Evolutionary conservation across 2,329 filamentous ascomycete genomes (phyloP), one percentile per base, ranked within the genome.

Genomic region (Colletotrichum sp.): DNA sequence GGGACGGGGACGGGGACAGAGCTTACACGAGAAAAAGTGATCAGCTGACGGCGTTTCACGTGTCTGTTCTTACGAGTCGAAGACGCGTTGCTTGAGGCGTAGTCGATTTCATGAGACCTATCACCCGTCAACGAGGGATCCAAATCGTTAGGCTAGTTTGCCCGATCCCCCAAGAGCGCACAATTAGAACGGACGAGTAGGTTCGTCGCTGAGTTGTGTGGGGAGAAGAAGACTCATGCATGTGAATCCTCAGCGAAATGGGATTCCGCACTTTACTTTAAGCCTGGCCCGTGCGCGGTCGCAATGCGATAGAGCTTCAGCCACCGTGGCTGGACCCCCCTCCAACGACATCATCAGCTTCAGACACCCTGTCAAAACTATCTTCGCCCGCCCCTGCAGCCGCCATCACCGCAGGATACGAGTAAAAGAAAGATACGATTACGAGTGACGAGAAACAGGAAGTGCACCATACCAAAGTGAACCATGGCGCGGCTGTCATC

Each of bases 271-370:
- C 8, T 30, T 59, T 27, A 59, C 25, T 59, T 27, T 19, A 4
- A 59, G 27, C 8, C n/a, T 67, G 74, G 71, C 52, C 71, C 67
- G 60, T 71, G 74, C 74, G 39, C 27, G n/a, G 8, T 57, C 55
- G 63, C 25, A 39, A 12, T 65, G 32, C 16, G 6, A 44, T 66
- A 48, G 48, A 77, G 77, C 77, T 78, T 73, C 77, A 78, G 77
- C 77, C 77, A 78, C 77, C 64, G 77, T 78, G 77, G 77, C 77
- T 78, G 72, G 57, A 63, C 48, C 48, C 61, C 39, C 69, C 67
- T 32, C 67, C 57, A 71, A 70, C 75, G 76, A 76, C 72, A 78
- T 73, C 72, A 72, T 68, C 64, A 52, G 74, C 67, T 65, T 67
- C 57, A 69, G 65, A 77, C 73, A 73, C 30, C 44, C 34, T 73